Evolutionary conservation across 495 filamentous ascomycete genomes (phyloP).

Genomic region (Talaromyces liani): DNA sequence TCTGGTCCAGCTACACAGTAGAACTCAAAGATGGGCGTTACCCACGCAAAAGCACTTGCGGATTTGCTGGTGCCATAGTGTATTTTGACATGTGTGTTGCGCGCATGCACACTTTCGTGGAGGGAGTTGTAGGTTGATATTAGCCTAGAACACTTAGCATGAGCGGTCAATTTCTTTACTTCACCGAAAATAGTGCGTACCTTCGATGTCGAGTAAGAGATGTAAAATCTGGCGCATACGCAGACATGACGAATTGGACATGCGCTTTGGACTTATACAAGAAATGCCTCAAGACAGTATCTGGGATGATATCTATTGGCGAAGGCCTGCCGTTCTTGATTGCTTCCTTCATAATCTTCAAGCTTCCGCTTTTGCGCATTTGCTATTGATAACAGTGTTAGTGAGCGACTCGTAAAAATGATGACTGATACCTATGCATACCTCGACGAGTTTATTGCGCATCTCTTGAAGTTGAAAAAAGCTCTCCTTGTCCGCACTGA

Average conservation of each 20-base stretch:
- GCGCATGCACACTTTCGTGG: conserved; percentile 75
- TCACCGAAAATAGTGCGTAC: too few relatives aligned
- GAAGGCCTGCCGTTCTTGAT: conserved; percentile 62
- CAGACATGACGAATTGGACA: conserved; percentile 91
- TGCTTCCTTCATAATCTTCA: conserved; percentile 66
- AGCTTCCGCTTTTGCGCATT: conserved; percentile 66
- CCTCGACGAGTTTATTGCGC: conserved; percentile 70
- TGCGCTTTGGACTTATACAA: conserved; percentile 89
- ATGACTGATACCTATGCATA: conserved; percentile 15
- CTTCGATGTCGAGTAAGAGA: conserved; percentile 58
- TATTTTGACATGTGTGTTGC: conserved; percentile 76
- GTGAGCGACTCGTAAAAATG: neutral
- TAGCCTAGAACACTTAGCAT: conserved; percentile 38
- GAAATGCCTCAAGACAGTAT: conserved; percentile 77
- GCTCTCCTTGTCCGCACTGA: conserved; percentile 84
- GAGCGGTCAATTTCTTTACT: conserved; percentile 7
- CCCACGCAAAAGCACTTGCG: conserved; percentile 77
- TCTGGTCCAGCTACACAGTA: conserved; percentile 86
- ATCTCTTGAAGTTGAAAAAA: conserved; percentile 86
- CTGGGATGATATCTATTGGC: conserved; percentile 68
- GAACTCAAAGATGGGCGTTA: conserved; percentile 82
- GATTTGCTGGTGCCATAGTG: conserved; percentile 69
- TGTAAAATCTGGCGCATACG: conserved; percentile 64
- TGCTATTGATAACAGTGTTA: conserved; percentile 27
- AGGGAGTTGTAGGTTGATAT: conserved; percentile 79